Base-by-base conservation (phyloP, 2,329 filamentous ascomycete genomes). In the Colletotrichum truncatum region DNA sequence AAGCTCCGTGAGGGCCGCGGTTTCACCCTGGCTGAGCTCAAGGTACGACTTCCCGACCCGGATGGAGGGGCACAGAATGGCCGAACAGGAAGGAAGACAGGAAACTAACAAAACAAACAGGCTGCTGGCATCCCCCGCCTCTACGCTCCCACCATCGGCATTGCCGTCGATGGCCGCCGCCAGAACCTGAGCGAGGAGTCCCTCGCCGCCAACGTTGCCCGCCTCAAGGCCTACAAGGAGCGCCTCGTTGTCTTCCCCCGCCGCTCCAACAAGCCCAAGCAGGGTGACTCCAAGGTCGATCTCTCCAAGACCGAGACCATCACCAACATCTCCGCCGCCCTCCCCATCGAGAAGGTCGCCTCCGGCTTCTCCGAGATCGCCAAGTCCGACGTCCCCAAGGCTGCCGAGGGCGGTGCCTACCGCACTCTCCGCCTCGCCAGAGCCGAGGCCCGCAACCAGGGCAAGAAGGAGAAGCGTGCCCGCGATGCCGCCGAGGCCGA, bases 241-340 rank as follows among this genome's bases (percentile, higher is more conserved):
- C 93, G 94, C 80, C 87, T 99, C 79, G 97, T 99, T 82, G 89
- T 99, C 81, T 98, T 99, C 89, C 96, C 96, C 81, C 93, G 94
- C 88, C 94, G 93, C 85, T 89, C 89, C 81, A 94, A 94, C 85
- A 90, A 96, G 85, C 89, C 91, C 85, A 98, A 97, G 93, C 91
- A 92, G 81, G 93, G 93, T 82, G 93, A 97, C 85, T 91, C 91
- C 82, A 93, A 93, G 80, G 92, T 95, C 90, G 90, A 96, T 84
- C 77, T 86, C 73, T 82, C 82, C 79, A 91, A 90, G 76, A 88
- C 89, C 80, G 83, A 87, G 78, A 87, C 84, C 78, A 83, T 84
- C 73, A 77, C 82, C 71, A 84, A 80, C 78, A 78, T 89, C 75
- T 78, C 82, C 77, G 80, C 85, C 71, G 79, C 85, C 73, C 85